Conservation (phyloP, 2,329 filamentous ascomycete genomes). For the Pseudogymnoascus sp. region DNA sequence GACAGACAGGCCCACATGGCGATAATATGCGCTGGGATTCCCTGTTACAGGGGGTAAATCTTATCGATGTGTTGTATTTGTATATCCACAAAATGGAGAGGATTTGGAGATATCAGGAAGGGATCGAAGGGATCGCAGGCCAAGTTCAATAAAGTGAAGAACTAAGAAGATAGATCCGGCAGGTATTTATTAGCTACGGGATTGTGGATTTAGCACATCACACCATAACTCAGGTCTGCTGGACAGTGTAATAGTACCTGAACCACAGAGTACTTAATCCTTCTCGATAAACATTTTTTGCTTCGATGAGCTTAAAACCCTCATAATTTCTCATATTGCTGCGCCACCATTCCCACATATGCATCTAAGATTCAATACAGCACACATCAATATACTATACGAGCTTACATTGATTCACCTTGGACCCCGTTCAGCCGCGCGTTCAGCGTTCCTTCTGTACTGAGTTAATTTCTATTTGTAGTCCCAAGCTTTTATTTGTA, state of each 20-base stretch:
- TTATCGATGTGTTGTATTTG: no score
- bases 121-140: neutral
- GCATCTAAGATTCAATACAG: neutral
- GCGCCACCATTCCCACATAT: neutral
- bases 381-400: neutral
- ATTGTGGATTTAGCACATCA: neutral
- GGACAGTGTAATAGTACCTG: no score
- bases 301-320: no score
- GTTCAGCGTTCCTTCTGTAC: neutral
- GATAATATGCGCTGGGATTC: neutral
- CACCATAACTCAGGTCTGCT: neutral
- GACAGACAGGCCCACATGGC: neutral
- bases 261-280: no score
- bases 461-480: neutral
- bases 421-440: neutral
- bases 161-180: neutral
- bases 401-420: neutral
- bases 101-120: neutral
- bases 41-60: no score
- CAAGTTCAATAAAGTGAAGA: neutral
- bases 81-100: neutral
- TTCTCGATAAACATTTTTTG: no score
- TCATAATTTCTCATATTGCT: neutral
- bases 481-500: neutral
- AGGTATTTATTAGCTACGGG: constrained; percentile 3